A percentile compares a stretch with the other conserved stretches of the same genome.
phyloP scores from a whole-genome alignment of 192 early-diverging fungal genomes.

The Pilaira anomala region DNA sequence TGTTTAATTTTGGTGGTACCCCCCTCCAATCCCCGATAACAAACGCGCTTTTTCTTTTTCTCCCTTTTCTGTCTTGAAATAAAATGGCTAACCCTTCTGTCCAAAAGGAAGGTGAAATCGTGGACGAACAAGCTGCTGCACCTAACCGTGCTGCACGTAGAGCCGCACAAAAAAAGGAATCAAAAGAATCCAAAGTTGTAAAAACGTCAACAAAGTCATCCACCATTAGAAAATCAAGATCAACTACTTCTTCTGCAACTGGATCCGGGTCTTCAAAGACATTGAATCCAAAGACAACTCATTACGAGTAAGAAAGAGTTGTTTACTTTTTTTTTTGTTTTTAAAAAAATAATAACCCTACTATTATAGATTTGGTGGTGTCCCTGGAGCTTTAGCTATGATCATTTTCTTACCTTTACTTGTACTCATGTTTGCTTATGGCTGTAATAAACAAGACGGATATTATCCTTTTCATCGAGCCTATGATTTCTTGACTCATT shows the following conservation, averaged over 20 bases:
- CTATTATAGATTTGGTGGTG: constrained; percentile 59
- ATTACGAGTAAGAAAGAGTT: constrained; percentile 56
- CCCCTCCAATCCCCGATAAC: no score
- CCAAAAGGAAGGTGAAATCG: no score
- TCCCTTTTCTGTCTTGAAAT: no score
- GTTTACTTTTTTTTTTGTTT: neutral
- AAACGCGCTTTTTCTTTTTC: no score
- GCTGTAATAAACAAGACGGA: constrained; percentile 43
- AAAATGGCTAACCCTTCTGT: no score
- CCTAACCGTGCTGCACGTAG: constrained; percentile 11
- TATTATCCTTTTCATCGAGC: constrained; percentile 49
- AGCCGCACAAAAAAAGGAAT: constrained; percentile 2
- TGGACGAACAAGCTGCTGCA: no score
- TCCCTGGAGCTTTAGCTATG: constrained; percentile 57
- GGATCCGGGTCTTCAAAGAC: neutral
- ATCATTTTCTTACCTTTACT: constrained; percentile 44
- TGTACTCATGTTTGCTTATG: constrained; percentile 44
- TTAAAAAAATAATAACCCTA: neutral
- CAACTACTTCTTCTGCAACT: neutral
- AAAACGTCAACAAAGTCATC: neutral
- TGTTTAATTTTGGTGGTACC: no score
- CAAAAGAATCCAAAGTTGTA: constrained; percentile 1
- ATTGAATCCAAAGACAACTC: constrained; percentile 63
- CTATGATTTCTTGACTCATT: constrained; percentile 3
- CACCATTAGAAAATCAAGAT: no score